Evolutionary conservation across 2,329 filamentous ascomycete genomes (phyloP).

Genomic region (Pseudopyrenochaeta lycopersici): DNA sequence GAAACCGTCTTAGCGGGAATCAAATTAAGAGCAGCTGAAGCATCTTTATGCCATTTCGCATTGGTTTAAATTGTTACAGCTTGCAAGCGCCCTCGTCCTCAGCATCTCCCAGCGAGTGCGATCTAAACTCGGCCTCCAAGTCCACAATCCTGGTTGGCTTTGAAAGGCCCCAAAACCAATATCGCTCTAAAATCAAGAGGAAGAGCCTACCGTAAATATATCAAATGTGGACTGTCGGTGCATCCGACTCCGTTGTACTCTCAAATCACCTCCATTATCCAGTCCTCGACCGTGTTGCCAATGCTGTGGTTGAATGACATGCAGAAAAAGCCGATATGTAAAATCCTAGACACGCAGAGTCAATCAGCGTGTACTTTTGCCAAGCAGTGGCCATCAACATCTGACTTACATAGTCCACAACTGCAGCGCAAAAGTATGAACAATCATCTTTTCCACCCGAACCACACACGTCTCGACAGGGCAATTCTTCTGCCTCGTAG

Average conservation of each 20-base stretch:
- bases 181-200: too few species aligned
- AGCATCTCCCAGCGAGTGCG: too few species aligned
- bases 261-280: neutral
- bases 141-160: too few species aligned
- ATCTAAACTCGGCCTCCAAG: too few species aligned
- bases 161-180: neutral
- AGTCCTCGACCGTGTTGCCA: neutral
- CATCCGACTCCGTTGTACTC: neutral
- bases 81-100: too few species aligned
- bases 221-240: neutral
- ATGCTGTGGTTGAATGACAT: neutral
- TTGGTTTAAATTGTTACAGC: neutral
- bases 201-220: neutral
- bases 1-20: constrained; percentile 9
- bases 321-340: neutral
- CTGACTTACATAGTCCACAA: neutral
- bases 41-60: neutral
- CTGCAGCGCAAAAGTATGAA: neutral
- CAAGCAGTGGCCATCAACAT: too few species aligned
- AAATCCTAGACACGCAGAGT: neutral
- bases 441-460: neutral
- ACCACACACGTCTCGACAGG: neutral
- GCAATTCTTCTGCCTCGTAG: neutral
- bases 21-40: neutral
- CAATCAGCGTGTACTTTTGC: too few species aligned